Evolutionary conservation across 116 monocot genomes (phyloP).

Genomic region (Trichopus zeylanicus): DNA sequence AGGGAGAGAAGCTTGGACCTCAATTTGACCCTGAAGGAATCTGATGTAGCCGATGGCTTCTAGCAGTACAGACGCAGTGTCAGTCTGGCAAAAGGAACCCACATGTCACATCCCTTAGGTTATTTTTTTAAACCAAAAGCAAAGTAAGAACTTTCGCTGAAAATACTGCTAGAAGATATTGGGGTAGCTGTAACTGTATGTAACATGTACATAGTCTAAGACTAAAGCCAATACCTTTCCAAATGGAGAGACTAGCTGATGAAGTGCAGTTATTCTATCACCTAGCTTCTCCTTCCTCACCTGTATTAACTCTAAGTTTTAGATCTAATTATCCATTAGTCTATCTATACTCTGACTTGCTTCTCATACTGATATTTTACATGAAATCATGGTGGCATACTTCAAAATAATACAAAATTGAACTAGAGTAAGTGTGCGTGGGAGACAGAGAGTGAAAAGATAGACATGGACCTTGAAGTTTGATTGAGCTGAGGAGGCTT

Average conservation of each 20-base stretch:
- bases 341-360: too few species aligned
- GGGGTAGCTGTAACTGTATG: too few species aligned
- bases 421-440: neutral
- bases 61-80: constrained; percentile 94
- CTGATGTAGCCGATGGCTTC: constrained; percentile 98
- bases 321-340: too few species aligned
- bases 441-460: neutral
- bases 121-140: too few species aligned
- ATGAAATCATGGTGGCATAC: too few species aligned
- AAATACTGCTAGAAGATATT: too few species aligned
- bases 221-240: constrained; percentile 47
- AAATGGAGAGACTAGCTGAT: constrained; percentile 80
- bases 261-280: constrained; percentile 65
- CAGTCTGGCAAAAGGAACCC: constrained; percentile 96
- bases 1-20: constrained; percentile 32
- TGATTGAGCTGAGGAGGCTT: constrained; percentile 48
- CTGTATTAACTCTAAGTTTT: constrained; percentile 14
- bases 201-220: too few species aligned
- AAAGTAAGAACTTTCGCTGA: too few species aligned
- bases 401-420: neutral
- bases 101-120: too few species aligned
- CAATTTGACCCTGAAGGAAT: constrained; percentile 93
- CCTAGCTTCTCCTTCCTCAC: constrained; percentile 80
- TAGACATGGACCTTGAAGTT: constrained; percentile 50
- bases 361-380: too few species aligned